Evolutionary conservation across 2,329 filamentous ascomycete species (phyloP).

Genomic region (Ophiobolus disseminans): DNA sequence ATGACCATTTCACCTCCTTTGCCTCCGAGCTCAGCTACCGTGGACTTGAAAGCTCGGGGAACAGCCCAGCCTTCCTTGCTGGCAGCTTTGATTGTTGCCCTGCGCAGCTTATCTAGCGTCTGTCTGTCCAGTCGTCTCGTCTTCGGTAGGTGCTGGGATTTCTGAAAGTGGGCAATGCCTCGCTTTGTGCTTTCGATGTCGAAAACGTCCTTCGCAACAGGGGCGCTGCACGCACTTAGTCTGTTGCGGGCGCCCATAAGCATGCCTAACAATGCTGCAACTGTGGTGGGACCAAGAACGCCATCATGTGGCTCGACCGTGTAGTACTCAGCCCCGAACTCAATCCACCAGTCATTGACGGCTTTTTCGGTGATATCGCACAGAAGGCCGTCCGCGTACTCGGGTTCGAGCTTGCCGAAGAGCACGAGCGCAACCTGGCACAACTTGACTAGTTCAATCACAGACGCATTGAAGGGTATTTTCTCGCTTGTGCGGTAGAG

Average conservation of each 20-base stretch:
- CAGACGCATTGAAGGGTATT: constrained; percentile 77
- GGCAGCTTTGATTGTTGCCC: constrained; percentile 86
- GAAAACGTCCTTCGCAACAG: constrained; percentile 89
- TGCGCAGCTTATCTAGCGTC: constrained; percentile 81
- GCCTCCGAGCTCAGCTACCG: constrained; percentile 89
- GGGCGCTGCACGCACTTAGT: constrained; percentile 81
- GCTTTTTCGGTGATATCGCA: constrained; percentile 93
- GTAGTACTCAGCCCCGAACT: constrained; percentile 90
- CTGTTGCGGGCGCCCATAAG: constrained; percentile 90
- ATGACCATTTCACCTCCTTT: constrained; percentile 94
- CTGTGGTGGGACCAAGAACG: constrained; percentile 88
- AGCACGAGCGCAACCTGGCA: constrained; percentile 88
- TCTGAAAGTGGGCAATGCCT: constrained; percentile 88
- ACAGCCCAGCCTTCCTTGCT: constrained; percentile 89
- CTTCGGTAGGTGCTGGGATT: constrained; percentile 79
- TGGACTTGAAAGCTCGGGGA: constrained; percentile 93
- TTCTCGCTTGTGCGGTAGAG: constrained; percentile 87
- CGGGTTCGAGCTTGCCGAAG: constrained; percentile 84
- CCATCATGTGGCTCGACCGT: constrained; percentile 92
- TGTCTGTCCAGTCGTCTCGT: constrained; percentile 82
- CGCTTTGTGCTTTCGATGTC: constrained; percentile 83
- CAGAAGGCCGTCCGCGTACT: constrained; percentile 89
- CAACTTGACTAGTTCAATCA: constrained; percentile 86
- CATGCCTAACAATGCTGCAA: constrained; percentile 84
- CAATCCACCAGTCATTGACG: constrained; percentile 94